These are phyloP conservation scores for Xylaria sp. DNA, from an alignment of 2,329 filamentous ascomycete genomes.

Conservation along the genomic window DNA sequence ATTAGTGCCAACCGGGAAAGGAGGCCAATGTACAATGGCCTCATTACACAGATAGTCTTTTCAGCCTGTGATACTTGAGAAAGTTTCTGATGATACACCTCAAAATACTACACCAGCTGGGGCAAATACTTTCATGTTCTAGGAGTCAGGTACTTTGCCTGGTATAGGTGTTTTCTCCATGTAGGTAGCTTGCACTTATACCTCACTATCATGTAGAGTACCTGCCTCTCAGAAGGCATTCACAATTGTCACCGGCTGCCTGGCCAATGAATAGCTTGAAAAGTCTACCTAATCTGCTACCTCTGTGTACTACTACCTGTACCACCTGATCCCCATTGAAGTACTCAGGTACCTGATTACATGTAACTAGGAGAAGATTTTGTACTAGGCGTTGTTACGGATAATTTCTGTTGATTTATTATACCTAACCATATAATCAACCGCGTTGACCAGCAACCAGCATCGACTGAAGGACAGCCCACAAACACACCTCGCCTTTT, in stretches of 20 bases:
- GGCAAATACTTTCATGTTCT: background rate
- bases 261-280: slow-evolving; percentile 13
- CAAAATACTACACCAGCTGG: background rate
- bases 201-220: background rate
- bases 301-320: background rate
- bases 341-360: background rate
- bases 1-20: background rate
- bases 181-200: background rate
- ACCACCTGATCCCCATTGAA: background rate
- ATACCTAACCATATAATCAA: slow-evolving; percentile 12
- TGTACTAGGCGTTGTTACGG: background rate
- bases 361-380: background rate
- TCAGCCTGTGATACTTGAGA: background rate
- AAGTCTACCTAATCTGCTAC: background rate
- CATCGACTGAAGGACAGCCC: slow-evolving; percentile 16
- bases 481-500: slow-evolving; percentile 27
- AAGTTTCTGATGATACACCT: background rate
- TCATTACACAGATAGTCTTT: background rate
- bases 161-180: background rate
- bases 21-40: background rate
- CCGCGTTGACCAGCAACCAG: slow-evolving; percentile 29
- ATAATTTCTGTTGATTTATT: background rate
- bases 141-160: background rate
- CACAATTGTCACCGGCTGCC: background rate
- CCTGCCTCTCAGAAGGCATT: background rate